Evolutionary conservation across 805 yeast genomes (phyloP), one percentile per base, ranked within the genome.

Genomic region (Candida montana): DNA sequence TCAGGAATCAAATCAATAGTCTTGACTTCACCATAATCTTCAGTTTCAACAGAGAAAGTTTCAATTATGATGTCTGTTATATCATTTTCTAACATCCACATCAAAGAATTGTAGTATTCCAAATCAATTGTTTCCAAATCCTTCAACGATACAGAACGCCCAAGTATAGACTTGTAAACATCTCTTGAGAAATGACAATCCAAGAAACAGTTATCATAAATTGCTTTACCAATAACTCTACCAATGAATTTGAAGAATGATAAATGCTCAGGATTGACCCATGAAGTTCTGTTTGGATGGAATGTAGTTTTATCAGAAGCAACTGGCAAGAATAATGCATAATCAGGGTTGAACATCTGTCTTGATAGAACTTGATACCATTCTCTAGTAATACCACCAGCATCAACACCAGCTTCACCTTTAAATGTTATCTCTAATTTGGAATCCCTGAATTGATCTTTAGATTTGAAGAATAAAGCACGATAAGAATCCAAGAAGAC

Each of bases 21-120:
- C 57, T 84, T 85, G 53, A 81, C 89, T 54, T 84, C 96, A 42
- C 97, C 98, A 56, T 84, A 91, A 55, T 89, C 96, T 57, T 89
- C 95, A 1, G 93, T 77, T 52, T 89, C 97, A 18, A 93, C 87
- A 10, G 95, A 83, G 59, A 93, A 93, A 7, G 95, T 91, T 61
- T 93, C 99, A 18, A 88, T 89, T 43, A 93, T 86, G 30, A 93
- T 82, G 61, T 90, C 98, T 0, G 98, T 91, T 40, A 93, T 91
- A 63, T 93, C 96, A 64, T 93, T 93, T 53, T 91, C 96, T 41
- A 93, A 67, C 85, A 93, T 93, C 99, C 99, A 93, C 56, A 82
- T 74, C 54, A 93, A 66, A 2, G 96, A 87, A 61, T 90, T 91
- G 66, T 83, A 89, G 58, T 93, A 93, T 47, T 88, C 96, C 43